Evolutionary conservation across 2,329 filamentous ascomycete genomes (phyloP), one percentile per base, ranked within the genome.

Genomic region (Penicillium sp.): DNA sequence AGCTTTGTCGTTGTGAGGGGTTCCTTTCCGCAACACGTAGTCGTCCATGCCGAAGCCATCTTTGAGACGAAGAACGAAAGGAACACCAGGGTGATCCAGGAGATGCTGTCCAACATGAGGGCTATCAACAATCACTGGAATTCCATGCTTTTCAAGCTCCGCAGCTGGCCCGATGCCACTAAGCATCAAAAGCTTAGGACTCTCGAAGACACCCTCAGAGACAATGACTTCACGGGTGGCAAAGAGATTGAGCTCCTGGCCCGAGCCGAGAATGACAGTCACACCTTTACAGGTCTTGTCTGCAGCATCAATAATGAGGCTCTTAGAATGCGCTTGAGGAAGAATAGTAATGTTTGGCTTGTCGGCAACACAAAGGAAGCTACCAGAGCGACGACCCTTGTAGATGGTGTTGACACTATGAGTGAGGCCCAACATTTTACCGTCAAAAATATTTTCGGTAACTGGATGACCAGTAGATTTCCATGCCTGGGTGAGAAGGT

Each of bases 311-410:
- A 85, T 79, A 56, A 86, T 74, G 13, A 85, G 71, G 21, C 75
- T 74, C 72, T 84, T 85, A n/a, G 82, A 81, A 46, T 79, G 72
- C 0, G 74, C 76, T 4, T 74, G 65, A 0, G 76, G 65, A 1
- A 86, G 64, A 43, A 86, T 73, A 0, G 79, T 82, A 46, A 86
- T 73, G 57, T 86, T 86, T 13, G 75, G 71, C 71, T 85, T 84
- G 48, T 75, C 75, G 53, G 77, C 68, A 13, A 87, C 65, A 59
- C 77, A 83, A 1, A 81, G 67, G 60, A 76, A 83, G 58, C 78
- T 81, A 0, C 76, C 78, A 2, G 80, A 82, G 18, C 83, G 79
- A 50, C 74, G 71, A n/a, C 83, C 83, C 9, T 81, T 74, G 70
- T 86, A 84, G 61, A 86, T 85, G 36, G 77, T 78, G 67, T 83